phyloP scores from a whole-genome alignment of 2,329 filamentous ascomycete genomes.

The Nothophoma quercina region DNA sequence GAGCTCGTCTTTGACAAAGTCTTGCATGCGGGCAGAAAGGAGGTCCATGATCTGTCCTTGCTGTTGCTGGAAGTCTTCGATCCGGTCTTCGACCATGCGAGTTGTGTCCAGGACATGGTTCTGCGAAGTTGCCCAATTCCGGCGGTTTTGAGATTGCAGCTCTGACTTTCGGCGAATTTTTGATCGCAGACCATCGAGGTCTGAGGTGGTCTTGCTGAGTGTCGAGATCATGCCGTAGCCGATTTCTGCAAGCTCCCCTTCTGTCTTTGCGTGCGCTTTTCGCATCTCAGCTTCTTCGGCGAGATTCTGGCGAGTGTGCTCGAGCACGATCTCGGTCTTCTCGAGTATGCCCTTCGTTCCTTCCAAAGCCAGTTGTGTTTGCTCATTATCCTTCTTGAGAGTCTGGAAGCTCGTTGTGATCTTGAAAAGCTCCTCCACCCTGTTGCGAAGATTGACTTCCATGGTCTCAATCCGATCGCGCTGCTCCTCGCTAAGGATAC shows the following conservation, averaged over 20 bases:
- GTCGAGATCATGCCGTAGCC: constrained; percentile 80
- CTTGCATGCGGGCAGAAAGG: constrained; percentile 75
- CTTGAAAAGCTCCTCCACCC: constrained; percentile 88
- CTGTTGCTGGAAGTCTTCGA: constrained; percentile 74
- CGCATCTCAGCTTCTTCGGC: constrained; percentile 81
- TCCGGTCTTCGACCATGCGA: constrained; percentile 74
- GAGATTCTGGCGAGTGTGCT: constrained; percentile 76
- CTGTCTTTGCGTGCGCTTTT: constrained; percentile 85
- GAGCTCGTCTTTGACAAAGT: constrained; percentile 79
- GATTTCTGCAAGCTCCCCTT: constrained; percentile 75
- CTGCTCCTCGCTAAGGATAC: constrained; percentile 92
- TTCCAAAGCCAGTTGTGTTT: constrained; percentile 73
- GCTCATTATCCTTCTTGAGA: constrained; percentile 88
- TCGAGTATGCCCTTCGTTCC: constrained; percentile 83
- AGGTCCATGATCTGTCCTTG: constrained; percentile 74
- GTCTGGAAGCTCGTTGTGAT: constrained; percentile 87
- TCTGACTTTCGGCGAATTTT: constrained; percentile 88
- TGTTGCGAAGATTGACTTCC: constrained; percentile 88
- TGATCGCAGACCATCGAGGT: constrained; percentile 81
- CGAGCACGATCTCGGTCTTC: constrained; percentile 85
- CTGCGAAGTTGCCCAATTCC: constrained; percentile 79
- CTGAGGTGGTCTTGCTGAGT: constrained; percentile 76
- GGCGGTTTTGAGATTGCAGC: constrained; percentile 79
- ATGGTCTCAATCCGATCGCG: constrained; percentile 90
- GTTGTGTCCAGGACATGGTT: constrained; percentile 79